Evolutionary conservation across 2,329 filamentous ascomycete genomes (phyloP).

Genomic region (Pseudopithomyces maydicus): DNA sequence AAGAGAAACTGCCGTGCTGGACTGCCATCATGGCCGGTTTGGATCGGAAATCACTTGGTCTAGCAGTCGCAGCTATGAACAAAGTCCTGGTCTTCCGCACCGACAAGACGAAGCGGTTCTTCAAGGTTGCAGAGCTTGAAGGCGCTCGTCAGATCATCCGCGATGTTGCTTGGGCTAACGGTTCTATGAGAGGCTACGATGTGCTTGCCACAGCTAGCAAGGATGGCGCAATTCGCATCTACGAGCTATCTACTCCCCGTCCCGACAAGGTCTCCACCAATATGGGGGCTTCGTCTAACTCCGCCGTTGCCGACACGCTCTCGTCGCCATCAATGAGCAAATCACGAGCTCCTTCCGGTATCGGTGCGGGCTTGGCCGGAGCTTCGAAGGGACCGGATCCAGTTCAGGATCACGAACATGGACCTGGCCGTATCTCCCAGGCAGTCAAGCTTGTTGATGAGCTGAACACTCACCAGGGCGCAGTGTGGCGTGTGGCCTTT

Average conservation of each 20-base stretch:
- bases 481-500: slow-evolving; percentile 78
- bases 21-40: slow-evolving; percentile 80
- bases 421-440: slow-evolving; percentile 71
- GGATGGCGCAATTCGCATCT: slow-evolving; percentile 89
- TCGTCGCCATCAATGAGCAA: slow-evolving; percentile 29
- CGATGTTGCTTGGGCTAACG: slow-evolving; percentile 90
- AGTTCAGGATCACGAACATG: slow-evolving; percentile 59
- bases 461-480: slow-evolving; percentile 69
- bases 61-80: slow-evolving; percentile 88
- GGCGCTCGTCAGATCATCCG: slow-evolving; percentile 79
- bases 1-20: slow-evolving; percentile 81
- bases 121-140: slow-evolving; percentile 76
- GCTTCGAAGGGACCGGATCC: slow-evolving; percentile 51
- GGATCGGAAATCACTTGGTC: slow-evolving; percentile 74
- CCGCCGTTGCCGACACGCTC: slow-evolving; percentile 22
- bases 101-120: slow-evolving; percentile 76
- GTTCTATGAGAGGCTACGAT: slow-evolving; percentile 88
- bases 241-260: slow-evolving; percentile 70
- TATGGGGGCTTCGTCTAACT: slow-evolving; percentile 25
- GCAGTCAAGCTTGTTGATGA: slow-evolving; percentile 66
- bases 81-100: slow-evolving; percentile 83
- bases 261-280: slow-evolving; percentile 46
- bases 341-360: slow-evolving; percentile 53
- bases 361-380: slow-evolving; percentile 58
- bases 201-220: slow-evolving; percentile 90